Conservation (phyloP, 2,329 filamentous ascomycete species). For the Colletotrichum caudatum region DNA sequence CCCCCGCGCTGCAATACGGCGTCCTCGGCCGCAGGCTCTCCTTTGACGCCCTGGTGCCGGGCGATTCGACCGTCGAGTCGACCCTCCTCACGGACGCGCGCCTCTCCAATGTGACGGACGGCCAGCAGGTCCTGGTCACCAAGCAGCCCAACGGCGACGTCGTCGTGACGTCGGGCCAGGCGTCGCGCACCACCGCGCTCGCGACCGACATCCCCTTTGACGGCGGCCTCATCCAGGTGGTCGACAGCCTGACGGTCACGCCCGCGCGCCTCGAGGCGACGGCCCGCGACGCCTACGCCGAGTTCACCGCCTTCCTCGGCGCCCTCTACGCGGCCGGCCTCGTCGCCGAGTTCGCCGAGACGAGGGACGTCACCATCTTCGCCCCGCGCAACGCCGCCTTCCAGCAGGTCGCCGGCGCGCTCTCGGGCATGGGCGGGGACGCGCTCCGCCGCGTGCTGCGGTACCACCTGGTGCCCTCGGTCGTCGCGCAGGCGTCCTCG, state of each 20-base stretch:
- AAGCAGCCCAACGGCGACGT: constrained; percentile 54
- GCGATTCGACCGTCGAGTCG: constrained; percentile 54
- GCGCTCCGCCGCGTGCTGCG: constrained; percentile 37
- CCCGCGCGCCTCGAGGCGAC: constrained; percentile 48
- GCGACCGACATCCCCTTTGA: constrained; percentile 60
- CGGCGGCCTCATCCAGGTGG: constrained; percentile 64
- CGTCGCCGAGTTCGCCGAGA: constrained; percentile 38
- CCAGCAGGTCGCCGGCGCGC: constrained; percentile 30
- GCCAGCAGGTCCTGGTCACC: constrained; percentile 61
- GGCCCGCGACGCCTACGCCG: constrained; percentile 38
- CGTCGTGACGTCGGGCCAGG: constrained; percentile 48
- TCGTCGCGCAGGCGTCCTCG: constrained; percentile 25
- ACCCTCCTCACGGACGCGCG: constrained; percentile 58
- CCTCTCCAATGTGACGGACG: constrained; percentile 63
- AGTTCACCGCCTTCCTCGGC: constrained; percentile 40
- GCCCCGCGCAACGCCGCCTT: constrained; percentile 39
- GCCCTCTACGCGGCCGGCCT: constrained; percentile 40
- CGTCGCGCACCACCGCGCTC: constrained; percentile 56
- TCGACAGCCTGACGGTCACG: constrained; percentile 64
- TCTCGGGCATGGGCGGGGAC: constrained; percentile 23
- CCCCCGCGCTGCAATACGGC: constrained; percentile 68
- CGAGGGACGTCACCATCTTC: constrained; percentile 38
- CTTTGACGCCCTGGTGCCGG: constrained; percentile 52
- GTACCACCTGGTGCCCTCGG: constrained; percentile 38
- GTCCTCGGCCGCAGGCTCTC: constrained; percentile 66